phyloP scores from a whole-genome alignment of 2,329 filamentous ascomycete genomes.

The Microsporum canis region DNA sequence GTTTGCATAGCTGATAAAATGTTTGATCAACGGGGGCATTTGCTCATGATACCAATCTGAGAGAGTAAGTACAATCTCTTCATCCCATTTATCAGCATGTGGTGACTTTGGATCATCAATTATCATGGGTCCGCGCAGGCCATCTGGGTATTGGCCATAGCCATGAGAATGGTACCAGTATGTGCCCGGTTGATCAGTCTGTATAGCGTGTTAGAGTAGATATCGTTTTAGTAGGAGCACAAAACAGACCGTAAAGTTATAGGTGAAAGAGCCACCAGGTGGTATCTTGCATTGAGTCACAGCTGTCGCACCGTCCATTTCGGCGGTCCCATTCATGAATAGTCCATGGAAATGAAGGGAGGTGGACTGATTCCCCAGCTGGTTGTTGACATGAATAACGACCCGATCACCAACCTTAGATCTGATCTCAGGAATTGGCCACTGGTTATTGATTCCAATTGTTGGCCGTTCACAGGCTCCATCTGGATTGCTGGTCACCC shows the following conservation, averaged over 20 bases:
- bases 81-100: constrained; percentile 44
- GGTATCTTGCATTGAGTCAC: constrained; percentile 31
- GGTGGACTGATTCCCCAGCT: constrained; percentile 10
- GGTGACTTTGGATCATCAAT: constrained; percentile 39
- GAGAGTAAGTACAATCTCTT: constrained; percentile 50
- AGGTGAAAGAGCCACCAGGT: constrained; percentile 24
- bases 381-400: constrained; percentile 7
- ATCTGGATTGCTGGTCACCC: constrained; percentile 9
- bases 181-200: constrained; percentile 21
- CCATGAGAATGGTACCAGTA: constrained; percentile 26
- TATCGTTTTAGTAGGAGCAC: not conserved
- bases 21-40: constrained; percentile 36
- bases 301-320: constrained; percentile 15
- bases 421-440: constrained; percentile 9
- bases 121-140: constrained; percentile 23
- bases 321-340: constrained; percentile 47
- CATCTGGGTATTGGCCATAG: constrained; percentile 21
- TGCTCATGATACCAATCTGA: constrained; percentile 59
- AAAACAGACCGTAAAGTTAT: constrained; percentile 8
- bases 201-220: constrained; percentile 14
- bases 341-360: constrained; percentile 51
- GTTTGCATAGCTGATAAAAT: constrained; percentile 41
- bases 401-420: constrained; percentile 9
- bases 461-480: constrained; percentile 7
- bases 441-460: constrained; percentile 10